Evolutionary conservation across 2,329 filamentous ascomycete genomes (phyloP).

Genomic region (Epichloe gansuensis): DNA sequence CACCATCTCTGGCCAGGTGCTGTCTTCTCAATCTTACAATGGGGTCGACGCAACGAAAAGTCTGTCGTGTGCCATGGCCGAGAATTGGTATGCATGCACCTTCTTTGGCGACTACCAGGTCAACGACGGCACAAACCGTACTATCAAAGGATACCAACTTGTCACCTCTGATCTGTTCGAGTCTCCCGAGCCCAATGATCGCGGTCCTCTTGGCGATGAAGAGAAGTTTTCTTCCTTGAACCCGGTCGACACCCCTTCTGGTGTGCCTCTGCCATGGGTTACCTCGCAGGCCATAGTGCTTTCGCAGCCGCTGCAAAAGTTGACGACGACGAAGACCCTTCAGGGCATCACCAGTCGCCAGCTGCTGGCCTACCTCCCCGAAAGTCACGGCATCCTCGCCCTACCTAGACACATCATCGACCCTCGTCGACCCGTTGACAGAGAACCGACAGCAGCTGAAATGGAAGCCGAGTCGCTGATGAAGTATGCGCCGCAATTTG

Average conservation of each 20-base stretch:
- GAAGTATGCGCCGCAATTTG: slow-evolving; percentile 63
- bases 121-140: slow-evolving; percentile 38
- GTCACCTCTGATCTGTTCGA: slow-evolving; percentile 85
- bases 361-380: slow-evolving; percentile 66
- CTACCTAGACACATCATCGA: slow-evolving; percentile 73
- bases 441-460: slow-evolving; percentile 71
- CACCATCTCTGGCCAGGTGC: slow-evolving; percentile 68
- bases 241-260: slow-evolving; percentile 44
- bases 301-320: slow-evolving; percentile 61
- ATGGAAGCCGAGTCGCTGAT: slow-evolving; percentile 67
- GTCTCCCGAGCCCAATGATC: slow-evolving; percentile 69
- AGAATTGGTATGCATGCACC: slow-evolving; percentile 93
- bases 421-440: slow-evolving; percentile 72
- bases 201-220: slow-evolving; percentile 60
- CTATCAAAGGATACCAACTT: slow-evolving; percentile 74
- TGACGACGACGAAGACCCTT: slow-evolving; percentile 77
- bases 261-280: slow-evolving; percentile 56
- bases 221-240: slow-evolving; percentile 69
- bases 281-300: slow-evolving; percentile 73
- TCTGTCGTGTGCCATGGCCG: slow-evolving; percentile 67
- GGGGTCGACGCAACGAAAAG: slow-evolving; percentile 64
- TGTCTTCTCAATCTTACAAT: slow-evolving; percentile 58
- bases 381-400: slow-evolving; percentile 61
- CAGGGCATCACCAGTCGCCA: slow-evolving; percentile 84
- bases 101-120: slow-evolving; percentile 54